These are phyloP conservation scores for Pezicula radicicola DNA, from an alignment of 2,329 filamentous ascomycete genomes.

Conservation along the genomic window DNA sequence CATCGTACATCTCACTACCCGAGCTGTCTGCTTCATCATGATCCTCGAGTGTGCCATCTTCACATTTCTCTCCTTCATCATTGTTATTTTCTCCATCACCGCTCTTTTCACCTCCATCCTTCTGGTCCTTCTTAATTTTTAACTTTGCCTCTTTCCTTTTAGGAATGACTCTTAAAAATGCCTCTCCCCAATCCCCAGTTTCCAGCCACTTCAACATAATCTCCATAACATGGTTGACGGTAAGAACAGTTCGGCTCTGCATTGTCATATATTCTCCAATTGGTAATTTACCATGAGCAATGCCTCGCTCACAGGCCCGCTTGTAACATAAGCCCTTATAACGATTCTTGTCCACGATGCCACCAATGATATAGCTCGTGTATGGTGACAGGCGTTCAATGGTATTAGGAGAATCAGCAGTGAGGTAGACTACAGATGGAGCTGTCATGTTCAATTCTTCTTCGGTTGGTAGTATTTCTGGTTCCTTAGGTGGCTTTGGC, in stretches of 20 bases:
- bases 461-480: neutral
- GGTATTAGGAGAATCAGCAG: conserved; percentile 85
- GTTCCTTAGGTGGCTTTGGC: neutral
- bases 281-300: conserved; percentile 86
- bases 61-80: conserved; percentile 15
- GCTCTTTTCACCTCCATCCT: too few species aligned
- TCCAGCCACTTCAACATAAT: conserved; percentile 96
- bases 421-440: conserved; percentile 77
- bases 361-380: conserved; percentile 89
- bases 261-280: conserved; percentile 96
- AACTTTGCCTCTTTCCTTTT: conserved; percentile 81
- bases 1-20: too few species aligned
- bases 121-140: conserved; percentile 31
- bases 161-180: conserved; percentile 85
- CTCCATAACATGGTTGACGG: conserved; percentile 94
- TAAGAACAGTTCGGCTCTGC: conserved; percentile 79
- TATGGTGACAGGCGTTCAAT: conserved; percentile 81
- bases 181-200: conserved; percentile 83
- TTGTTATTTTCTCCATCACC: neutral
- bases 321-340: conserved; percentile 94
- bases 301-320: conserved; percentile 67
- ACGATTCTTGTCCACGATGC: conserved; percentile 92
- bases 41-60: neutral
- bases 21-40: too few species aligned
- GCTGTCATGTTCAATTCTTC: neutral